Percentiles rank a stretch among this genome's conserved stretches.
Evolutionary conservation across 441 rosid species (phyloP).

Genomic region (Populus hybrid): DNA sequence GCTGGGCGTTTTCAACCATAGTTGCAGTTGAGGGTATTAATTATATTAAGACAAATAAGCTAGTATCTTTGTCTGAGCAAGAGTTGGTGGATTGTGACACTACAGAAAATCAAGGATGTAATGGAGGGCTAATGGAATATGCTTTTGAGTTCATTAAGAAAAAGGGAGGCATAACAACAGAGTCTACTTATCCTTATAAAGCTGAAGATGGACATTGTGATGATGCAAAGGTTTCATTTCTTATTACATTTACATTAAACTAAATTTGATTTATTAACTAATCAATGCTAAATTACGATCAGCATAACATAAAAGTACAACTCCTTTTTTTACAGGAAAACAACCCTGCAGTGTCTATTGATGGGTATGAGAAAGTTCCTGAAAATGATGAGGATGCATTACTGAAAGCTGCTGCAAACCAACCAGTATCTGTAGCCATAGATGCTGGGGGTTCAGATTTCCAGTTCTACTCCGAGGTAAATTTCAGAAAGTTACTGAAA

Average conservation of each 20-base stretch:
- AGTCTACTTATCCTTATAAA: constrained; percentile 56
- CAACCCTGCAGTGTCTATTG: constrained; percentile 55
- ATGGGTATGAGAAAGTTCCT: constrained; percentile 72
- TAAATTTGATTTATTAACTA: neutral
- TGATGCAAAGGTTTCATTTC: constrained; percentile 26
- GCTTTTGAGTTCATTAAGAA: constrained; percentile 74
- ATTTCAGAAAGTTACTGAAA: neutral
- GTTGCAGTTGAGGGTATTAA: constrained; percentile 89
- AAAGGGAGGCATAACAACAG: constrained; percentile 64
- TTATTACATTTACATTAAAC: neutral
- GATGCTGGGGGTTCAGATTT: constrained; percentile 76
- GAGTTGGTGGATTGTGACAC: constrained; percentile 80
- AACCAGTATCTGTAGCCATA: constrained; percentile 84
- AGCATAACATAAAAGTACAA: neutral
- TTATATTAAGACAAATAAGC: constrained; percentile 54
- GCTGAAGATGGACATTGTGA: constrained; percentile 49
- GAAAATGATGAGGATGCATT: constrained; percentile 62
- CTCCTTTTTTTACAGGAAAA: constrained; percentile 30
- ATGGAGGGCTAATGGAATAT: constrained; percentile 79
- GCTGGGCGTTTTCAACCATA: constrained; percentile 90
- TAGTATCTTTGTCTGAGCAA: constrained; percentile 72
- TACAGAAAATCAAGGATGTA: constrained; percentile 64
- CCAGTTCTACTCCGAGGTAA: constrained; percentile 91
- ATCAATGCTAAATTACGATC: neutral
- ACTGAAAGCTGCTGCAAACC: constrained; percentile 66